A percentile compares a stretch with the other conserved stretches of the same genome.
These are phyloP conservation scores for Oryza punctata DNA, from an alignment of 176 grass and related monocot genomes.

Conservation along the genomic window DNA sequence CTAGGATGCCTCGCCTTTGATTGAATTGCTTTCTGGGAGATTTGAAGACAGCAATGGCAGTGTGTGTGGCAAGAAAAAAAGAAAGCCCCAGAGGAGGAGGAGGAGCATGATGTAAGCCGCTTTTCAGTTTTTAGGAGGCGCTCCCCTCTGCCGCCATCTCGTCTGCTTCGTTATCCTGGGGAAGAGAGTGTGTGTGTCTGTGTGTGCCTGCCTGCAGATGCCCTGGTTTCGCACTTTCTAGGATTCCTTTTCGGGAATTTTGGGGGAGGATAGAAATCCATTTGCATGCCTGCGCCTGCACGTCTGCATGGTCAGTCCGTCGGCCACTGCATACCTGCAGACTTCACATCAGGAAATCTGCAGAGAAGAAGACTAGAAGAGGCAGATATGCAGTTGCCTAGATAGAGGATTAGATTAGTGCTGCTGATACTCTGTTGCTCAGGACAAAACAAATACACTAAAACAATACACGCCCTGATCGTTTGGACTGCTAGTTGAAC, in stretches of 20 bases:
- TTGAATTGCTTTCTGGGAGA: conserved; percentile 39
- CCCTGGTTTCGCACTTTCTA: conserved; percentile 43
- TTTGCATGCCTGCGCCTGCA: conserved; percentile 17
- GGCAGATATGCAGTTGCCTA: neutral
- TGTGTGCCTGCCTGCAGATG: conserved; percentile 6
- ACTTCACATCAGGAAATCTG: neutral
- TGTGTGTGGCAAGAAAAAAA: conserved; percentile 39
- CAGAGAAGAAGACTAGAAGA: neutral
- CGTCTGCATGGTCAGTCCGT: neutral
- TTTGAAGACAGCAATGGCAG: conserved; percentile 40
- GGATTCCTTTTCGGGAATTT: conserved; percentile 59
- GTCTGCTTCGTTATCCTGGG: conserved; percentile 26
- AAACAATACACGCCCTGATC: neutral
- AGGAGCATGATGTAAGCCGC: conserved; percentile 44
- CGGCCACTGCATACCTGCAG: neutral
- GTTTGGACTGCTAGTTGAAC: neutral
- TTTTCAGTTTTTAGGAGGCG: conserved; percentile 33
- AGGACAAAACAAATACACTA: neutral
- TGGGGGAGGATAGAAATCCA: conserved; percentile 35
- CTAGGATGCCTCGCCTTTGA: neutral
- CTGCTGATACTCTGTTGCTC: neutral
- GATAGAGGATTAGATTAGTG: neutral
- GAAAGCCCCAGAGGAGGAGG: conserved; percentile 13
- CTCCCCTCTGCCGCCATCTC: conserved; percentile 16
- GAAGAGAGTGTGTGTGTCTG: neutral